Conservation (phyloP, 257 asterid species). For the Avicennia marina region DNA sequence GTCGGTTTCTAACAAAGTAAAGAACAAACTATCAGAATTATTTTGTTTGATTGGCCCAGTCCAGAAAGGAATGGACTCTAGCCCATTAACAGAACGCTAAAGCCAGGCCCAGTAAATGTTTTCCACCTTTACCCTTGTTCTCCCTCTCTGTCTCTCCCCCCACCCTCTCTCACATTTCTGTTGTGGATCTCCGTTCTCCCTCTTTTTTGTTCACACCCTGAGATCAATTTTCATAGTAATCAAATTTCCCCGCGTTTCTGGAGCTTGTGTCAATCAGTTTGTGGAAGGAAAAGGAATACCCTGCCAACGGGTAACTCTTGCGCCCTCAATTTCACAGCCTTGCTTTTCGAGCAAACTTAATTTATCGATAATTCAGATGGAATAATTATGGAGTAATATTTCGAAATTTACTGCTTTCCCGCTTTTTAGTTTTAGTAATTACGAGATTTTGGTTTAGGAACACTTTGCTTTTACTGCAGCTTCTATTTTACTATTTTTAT, state of each 20-base stretch:
- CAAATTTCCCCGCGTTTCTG: conserved; percentile 12
- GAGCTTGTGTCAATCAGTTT: conserved; percentile 6
- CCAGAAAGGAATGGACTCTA: too few species aligned
- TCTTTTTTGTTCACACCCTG: not conserved
- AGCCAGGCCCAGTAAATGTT: not conserved
- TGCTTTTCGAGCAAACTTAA: not conserved
- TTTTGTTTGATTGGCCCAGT: too few species aligned
- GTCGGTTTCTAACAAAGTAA: too few species aligned
- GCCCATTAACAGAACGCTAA: not conserved
- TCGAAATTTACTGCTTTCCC: not conserved
- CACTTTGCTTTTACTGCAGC: not conserved
- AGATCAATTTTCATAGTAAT: not conserved
- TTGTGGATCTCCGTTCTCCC: not conserved
- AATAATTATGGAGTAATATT: not conserved
- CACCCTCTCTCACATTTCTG: not conserved
- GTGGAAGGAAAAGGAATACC: conserved; percentile 5
- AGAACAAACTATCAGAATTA: too few species aligned
- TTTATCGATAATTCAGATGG: conserved; percentile 1
- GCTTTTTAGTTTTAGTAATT: not conserved
- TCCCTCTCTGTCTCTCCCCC: not conserved
- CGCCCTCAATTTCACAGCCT: not conserved
- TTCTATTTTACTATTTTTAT: not conserved
- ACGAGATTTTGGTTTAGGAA: not conserved
- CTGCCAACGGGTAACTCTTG: conserved; percentile 17
- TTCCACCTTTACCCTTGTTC: not conserved